Percentiles rank a stretch among this genome's conserved stretches.
phyloP scores from a whole-genome alignment of 495 filamentous ascomycete species.

The Hypomontagnella monticulosa region DNA sequence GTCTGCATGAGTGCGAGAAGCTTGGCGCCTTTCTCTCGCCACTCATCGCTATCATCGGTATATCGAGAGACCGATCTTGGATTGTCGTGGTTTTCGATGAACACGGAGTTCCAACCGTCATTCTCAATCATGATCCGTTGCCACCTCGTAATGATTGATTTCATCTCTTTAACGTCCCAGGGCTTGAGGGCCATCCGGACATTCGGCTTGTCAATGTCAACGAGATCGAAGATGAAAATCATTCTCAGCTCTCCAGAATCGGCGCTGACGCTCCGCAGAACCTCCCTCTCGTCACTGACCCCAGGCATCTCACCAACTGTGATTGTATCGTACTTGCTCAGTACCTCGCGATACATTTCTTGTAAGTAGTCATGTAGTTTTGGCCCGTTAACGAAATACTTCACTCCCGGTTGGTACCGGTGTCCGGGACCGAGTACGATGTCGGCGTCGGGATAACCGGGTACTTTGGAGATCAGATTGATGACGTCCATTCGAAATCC shows the following conservation, averaged over 20 bases:
- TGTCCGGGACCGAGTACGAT: constrained; percentile 55
- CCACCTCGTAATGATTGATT: constrained; percentile 64
- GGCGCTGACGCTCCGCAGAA: constrained; percentile 62
- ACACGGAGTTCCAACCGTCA: constrained; percentile 71
- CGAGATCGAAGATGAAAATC: constrained; percentile 71
- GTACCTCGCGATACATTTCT: constrained; percentile 61
- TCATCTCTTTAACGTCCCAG: constrained; percentile 65
- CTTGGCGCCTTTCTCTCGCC: constrained; percentile 60
- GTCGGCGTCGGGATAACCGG: constrained; percentile 65
- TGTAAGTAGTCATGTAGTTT: constrained; percentile 67
- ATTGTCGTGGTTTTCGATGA: constrained; percentile 72
- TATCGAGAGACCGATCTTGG: constrained; percentile 67
- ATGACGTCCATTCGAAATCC: constrained; percentile 75
- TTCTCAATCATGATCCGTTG: constrained; percentile 67
- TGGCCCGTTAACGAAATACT: constrained; percentile 67
- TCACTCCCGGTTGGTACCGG: constrained; percentile 61
- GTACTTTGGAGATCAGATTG: constrained; percentile 70
- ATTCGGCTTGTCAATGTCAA: constrained; percentile 59
- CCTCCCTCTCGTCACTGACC: constrained; percentile 60
- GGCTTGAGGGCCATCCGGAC: constrained; percentile 55
- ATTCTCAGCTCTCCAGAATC: constrained; percentile 68
- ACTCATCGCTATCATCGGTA: constrained; percentile 52
- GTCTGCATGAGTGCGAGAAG: constrained; percentile 67
- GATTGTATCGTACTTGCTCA: constrained; percentile 67
- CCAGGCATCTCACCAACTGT: constrained; percentile 73